Evolutionary conservation across 2,329 filamentous ascomycete genomes (phyloP).

Genomic region (Teratosphaeria zuluensis): DNA sequence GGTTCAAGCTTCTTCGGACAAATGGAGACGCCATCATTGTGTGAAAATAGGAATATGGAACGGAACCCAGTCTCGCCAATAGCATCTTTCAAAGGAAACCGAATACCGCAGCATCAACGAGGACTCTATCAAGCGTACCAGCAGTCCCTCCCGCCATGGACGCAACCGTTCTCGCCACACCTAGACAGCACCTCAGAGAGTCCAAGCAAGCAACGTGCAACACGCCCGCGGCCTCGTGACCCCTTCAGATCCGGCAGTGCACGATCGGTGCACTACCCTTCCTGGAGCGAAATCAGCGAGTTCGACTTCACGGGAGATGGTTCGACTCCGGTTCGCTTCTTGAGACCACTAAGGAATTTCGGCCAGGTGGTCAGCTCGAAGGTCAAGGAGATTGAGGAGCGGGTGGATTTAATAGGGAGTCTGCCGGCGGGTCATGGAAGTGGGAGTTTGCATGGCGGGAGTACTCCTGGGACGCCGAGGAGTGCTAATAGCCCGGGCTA

Average conservation of each 20-base stretch:
- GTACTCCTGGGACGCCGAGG: not conserved
- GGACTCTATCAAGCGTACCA: not conserved
- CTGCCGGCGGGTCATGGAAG: not conserved
- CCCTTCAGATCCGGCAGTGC: not conserved
- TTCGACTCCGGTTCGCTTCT: not conserved
- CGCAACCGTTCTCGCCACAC: not conserved
- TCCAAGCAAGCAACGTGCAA: not conserved
- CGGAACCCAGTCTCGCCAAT: not conserved
- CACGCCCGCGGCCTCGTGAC: not conserved
- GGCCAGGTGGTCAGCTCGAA: not conserved
- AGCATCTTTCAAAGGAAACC: not conserved
- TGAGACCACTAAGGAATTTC: not conserved
- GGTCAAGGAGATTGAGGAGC: not conserved
- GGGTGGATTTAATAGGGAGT: not conserved
- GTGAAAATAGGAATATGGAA: not conserved
- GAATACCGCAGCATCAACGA: not conserved
- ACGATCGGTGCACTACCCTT: constrained; percentile 7
- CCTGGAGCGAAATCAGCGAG: constrained; percentile 7
- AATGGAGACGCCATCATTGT: not conserved
- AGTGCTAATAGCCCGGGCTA: not conserved
- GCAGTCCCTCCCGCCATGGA: not conserved
- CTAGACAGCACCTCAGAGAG: not conserved
- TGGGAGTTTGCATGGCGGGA: not conserved
- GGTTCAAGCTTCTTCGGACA: not conserved
- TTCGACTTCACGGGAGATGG: constrained; percentile 8